Conservation (phyloP, 192 early-diverging fungal species). For the Umbelopsis isabellina region DNA sequence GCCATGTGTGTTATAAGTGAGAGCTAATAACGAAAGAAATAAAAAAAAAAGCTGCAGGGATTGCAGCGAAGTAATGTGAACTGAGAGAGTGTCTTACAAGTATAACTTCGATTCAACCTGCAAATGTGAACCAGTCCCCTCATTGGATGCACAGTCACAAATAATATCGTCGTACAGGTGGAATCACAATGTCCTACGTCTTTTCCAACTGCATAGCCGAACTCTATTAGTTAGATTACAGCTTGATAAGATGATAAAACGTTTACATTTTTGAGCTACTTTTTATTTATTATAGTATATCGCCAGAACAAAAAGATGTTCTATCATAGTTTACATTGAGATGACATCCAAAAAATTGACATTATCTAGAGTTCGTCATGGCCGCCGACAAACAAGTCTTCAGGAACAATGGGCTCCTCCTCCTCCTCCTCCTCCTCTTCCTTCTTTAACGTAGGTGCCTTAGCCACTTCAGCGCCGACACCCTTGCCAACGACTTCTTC, state of each 20-base stretch:
- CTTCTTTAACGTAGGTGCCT: slow-evolving; percentile 48
- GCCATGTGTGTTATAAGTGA: background rate
- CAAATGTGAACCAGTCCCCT: background rate
- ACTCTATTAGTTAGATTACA: background rate
- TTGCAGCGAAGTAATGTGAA: background rate
- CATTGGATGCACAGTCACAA: background rate
- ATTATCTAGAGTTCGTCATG: slow-evolving; percentile 10
- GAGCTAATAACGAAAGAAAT: background rate
- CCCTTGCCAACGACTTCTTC: slow-evolving; percentile 58
- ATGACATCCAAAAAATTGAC: no score
- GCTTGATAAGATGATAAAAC: no score
- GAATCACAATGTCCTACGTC: background rate
- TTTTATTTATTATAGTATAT: background rate
- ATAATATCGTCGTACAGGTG: background rate
- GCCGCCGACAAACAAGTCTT: slow-evolving; percentile 21
- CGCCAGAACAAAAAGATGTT: no score
- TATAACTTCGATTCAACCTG: no score
- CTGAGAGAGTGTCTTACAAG: background rate
- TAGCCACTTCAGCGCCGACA: slow-evolving; percentile 47
- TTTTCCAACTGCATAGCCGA: background rate
- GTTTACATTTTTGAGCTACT: background rate
- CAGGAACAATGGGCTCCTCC: slow-evolving; percentile 26
- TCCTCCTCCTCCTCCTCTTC: slow-evolving; percentile 40
- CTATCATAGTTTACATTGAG: no score
- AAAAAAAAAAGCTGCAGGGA: background rate